A percentile compares a stretch with the other conserved stretches of the same genome.
phyloP scores from a whole-genome alignment of 2,329 filamentous ascomycete species.

The Aspergillus sp. region DNA sequence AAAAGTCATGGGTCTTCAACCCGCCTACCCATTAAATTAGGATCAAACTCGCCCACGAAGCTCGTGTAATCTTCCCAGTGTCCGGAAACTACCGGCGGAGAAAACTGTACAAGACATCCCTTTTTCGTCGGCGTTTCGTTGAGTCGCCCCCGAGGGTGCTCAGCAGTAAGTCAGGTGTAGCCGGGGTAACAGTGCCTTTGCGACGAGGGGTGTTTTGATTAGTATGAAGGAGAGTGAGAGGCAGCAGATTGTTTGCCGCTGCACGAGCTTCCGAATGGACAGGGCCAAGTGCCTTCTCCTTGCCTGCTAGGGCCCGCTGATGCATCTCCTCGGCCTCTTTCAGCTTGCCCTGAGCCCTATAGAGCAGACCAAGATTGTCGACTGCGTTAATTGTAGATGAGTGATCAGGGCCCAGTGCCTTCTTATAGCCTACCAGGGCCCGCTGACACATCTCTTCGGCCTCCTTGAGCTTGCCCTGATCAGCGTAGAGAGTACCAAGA shows the following conservation, averaged over 20 bases:
- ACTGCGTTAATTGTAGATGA: neutral
- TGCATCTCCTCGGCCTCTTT: slow-evolving; percentile 1
- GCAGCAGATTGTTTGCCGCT: neutral
- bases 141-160: neutral
- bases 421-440: neutral
- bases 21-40: neutral
- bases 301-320: neutral
- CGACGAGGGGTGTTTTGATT: neutral
- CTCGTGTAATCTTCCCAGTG: no score
- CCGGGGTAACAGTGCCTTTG: neutral
- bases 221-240: neutral
- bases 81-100: neutral
- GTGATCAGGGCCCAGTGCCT: neutral
- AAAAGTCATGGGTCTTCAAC: neutral
- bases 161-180: neutral
- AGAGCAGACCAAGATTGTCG: neutral
- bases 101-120: neutral
- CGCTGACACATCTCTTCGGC: neutral
- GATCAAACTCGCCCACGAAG: neutral
- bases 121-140: neutral
- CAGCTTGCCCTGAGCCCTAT: neutral
- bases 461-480: neutral
- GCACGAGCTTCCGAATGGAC: neutral
- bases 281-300: neutral
- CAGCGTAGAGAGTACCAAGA: neutral